A percentile compares a stretch with the other conserved stretches of the same genome.
These are phyloP conservation scores for Colletotrichum endophyticum DNA, from an alignment of 2,329 filamentous ascomycete species.

Conservation along the genomic window DNA sequence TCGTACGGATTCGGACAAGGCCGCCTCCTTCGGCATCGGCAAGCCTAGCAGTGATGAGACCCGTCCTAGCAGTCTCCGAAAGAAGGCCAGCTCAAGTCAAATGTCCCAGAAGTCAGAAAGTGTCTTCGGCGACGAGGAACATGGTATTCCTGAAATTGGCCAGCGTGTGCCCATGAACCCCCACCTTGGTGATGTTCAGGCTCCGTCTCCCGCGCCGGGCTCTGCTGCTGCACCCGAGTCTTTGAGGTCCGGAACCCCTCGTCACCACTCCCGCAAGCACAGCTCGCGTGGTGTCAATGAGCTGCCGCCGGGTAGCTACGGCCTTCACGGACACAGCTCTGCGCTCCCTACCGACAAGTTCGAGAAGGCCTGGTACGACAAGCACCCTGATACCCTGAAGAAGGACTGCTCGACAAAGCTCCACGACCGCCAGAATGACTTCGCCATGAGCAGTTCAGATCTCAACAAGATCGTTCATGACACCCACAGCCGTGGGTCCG, in stretches of 20 bases:
- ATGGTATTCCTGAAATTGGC: slow-evolving; percentile 92
- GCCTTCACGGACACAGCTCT: slow-evolving; percentile 77
- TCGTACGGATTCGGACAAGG: slow-evolving; percentile 87
- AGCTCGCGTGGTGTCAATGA: slow-evolving; percentile 74
- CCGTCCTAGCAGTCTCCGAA: slow-evolving; percentile 49
- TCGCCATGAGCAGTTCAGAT: slow-evolving; percentile 87
- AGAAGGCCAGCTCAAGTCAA: slow-evolving; percentile 65
- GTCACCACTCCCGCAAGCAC: slow-evolving; percentile 71
- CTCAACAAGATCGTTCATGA: slow-evolving; percentile 87
- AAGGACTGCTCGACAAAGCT: slow-evolving; percentile 71
- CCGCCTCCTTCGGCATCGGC: slow-evolving; percentile 84
- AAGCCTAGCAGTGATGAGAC: slow-evolving; percentile 64
- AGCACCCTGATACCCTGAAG: slow-evolving; percentile 81
- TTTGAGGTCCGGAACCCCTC: slow-evolving; percentile 39
- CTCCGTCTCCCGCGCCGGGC: slow-evolving; percentile 78
- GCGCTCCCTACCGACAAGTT: slow-evolving; percentile 78
- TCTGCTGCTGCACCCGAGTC: slow-evolving; percentile 38
- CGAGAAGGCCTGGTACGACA: slow-evolving; percentile 90
- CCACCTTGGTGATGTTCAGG: slow-evolving; percentile 93
- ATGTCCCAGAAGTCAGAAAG: slow-evolving; percentile 46
- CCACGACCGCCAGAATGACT: slow-evolving; percentile 68
- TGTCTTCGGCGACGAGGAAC: slow-evolving; percentile 65
- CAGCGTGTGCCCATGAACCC: slow-evolving; percentile 93
- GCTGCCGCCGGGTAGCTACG: slow-evolving; percentile 86
- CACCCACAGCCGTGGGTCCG: slow-evolving; percentile 61